Evolutionary conservation across 192 early-diverging fungal genomes (phyloP).

Genomic region (Coemansia sp.): DNA sequence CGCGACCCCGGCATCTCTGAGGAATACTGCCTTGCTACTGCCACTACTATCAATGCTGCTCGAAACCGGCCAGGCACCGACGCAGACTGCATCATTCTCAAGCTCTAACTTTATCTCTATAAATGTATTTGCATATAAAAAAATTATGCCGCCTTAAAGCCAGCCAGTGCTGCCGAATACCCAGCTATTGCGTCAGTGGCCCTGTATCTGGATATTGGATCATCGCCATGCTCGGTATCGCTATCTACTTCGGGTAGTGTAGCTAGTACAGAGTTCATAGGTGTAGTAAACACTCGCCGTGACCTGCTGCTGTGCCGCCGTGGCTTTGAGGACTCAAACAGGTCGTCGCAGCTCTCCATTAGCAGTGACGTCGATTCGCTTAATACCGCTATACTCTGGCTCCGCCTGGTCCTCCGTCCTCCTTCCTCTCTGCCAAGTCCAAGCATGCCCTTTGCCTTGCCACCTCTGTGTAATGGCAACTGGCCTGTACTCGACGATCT

Average conservation of each 20-base stretch:
- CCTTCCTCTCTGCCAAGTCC: not conserved
- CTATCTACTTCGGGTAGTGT: conserved; percentile 9
- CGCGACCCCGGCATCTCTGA: conserved; percentile 79
- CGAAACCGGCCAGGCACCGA: conserved; percentile 75
- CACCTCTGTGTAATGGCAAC: not conserved
- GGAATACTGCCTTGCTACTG: conserved; percentile 71
- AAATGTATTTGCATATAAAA: not conserved
- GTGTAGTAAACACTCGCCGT: conserved; percentile 18
- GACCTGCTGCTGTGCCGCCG: not conserved
- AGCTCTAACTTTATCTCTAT: conserved; percentile 20
- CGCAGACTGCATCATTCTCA: conserved; percentile 70
- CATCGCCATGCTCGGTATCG: conserved; percentile 4
- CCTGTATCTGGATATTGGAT: conserved; percentile 1
- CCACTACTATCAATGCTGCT: conserved; percentile 66
- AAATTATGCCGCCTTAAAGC: not conserved
- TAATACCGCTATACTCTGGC: conserved; percentile 44
- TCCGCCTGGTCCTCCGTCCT: conserved; percentile 13
- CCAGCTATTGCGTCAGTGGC: not conserved
- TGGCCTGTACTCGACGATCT: not conserved
- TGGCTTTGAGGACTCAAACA: conserved; percentile 20
- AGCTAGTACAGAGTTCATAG: not conserved
- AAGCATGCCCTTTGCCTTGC: not conserved
- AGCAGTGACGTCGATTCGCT: conserved; percentile 38
- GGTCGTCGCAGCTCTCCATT: conserved; percentile 45
- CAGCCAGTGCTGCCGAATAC: not conserved